Conservation (phyloP, 495 filamentous ascomycete species). For the Acidomyces sp. region DNA sequence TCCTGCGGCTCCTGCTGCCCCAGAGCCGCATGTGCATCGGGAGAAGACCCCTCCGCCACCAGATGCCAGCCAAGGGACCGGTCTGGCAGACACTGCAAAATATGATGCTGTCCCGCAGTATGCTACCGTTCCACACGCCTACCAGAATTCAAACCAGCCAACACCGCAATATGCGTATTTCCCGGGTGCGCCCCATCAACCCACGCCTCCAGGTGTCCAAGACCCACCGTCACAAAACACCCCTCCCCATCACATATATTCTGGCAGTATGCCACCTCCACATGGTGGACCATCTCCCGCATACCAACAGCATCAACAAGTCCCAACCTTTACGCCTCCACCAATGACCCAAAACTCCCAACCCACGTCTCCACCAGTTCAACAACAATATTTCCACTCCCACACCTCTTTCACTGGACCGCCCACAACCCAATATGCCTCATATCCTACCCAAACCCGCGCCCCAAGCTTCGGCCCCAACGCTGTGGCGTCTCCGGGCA, state of each 20-base stretch:
- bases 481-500: constrained; percentile 18
- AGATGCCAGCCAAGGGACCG: constrained; percentile 57
- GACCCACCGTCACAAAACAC: constrained; percentile 4
- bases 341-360: constrained; percentile 1
- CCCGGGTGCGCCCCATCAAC: constrained; percentile 27
- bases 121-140: constrained; percentile 14
- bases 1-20: constrained; percentile 73
- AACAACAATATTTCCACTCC: constrained; percentile 8
- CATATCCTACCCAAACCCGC: constrained; percentile 19
- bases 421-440: constrained; percentile 19
- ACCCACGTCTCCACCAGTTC: constrained; percentile 14
- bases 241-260: constrained; percentile 7
- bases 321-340: constrained; percentile 12
- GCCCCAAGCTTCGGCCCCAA: constrained; percentile 17
- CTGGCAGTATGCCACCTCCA: constrained; percentile 16
- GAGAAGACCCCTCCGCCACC: constrained; percentile 82
- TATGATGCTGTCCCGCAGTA: constrained; percentile 37
- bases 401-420: constrained; percentile 6
- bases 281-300: constrained; percentile 12
- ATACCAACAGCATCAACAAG: constrained; percentile 16
- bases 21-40: constrained; percentile 67
- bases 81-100: constrained; percentile 53
- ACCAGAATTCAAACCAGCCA: constrained; percentile 35
- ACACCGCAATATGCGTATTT: constrained; percentile 25
- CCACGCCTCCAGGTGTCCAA: constrained; percentile 11